phyloP scores from a whole-genome alignment of 257 asterid species.

The Plantago elongata region DNA sequence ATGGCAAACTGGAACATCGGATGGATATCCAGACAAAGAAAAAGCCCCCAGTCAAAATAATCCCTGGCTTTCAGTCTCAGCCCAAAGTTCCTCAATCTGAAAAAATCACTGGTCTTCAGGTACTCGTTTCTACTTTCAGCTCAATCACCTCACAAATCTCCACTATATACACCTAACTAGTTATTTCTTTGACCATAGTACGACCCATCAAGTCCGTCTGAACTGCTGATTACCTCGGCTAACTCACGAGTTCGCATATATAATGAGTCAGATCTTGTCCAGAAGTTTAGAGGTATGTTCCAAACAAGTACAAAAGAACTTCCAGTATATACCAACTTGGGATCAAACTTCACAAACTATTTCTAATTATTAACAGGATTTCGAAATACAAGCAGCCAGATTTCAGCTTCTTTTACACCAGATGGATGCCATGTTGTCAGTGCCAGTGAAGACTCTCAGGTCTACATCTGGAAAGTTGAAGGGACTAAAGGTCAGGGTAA shows the following conservation, averaged over 20 bases:
- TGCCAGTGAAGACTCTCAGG: slow-evolving; percentile 87
- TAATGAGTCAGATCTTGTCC: slow-evolving; percentile 52
- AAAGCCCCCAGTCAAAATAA: slow-evolving; percentile 51
- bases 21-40: slow-evolving; percentile 45
- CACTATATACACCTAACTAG: not conserved
- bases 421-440: slow-evolving; percentile 70
- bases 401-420: slow-evolving; percentile 67
- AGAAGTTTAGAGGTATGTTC: slow-evolving; percentile 62
- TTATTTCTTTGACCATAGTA: slow-evolving; percentile 36
- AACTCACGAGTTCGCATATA: slow-evolving; percentile 77
- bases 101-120: slow-evolving; percentile 89
- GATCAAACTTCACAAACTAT: not conserved
- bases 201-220: slow-evolving; percentile 59
- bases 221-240: slow-evolving; percentile 70
- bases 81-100: slow-evolving; percentile 14
- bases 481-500: slow-evolving; percentile 33
- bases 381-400: slow-evolving; percentile 79
- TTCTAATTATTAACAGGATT: slow-evolving; percentile 44
- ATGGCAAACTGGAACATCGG: slow-evolving; percentile 48
- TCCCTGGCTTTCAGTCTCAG: slow-evolving; percentile 58
- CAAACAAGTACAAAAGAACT: not conserved
- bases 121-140: slow-evolving; percentile 20
- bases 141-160: not conserved
- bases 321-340: not conserved
- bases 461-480: slow-evolving; percentile 72